phyloP scores from a whole-genome alignment of 305 asterid species.

The Solanum hybrid region DNA sequence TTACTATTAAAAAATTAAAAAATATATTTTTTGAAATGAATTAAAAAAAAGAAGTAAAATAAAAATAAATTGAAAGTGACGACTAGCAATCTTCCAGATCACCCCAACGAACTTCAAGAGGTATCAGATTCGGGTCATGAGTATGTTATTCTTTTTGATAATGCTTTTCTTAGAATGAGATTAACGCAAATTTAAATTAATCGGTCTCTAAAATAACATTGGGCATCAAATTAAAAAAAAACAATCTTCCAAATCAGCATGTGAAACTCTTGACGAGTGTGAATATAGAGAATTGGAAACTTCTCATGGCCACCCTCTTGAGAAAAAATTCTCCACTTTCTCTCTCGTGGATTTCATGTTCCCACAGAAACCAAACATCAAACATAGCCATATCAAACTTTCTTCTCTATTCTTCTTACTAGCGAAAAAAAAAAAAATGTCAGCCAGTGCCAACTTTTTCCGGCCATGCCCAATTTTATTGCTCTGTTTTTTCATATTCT shows the following conservation, averaged over 20 bases:
- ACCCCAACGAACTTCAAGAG: background rate
- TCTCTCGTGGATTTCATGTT: background rate
- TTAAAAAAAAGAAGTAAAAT: too few relatives aligned
- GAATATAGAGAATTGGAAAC: background rate
- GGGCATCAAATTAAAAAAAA: too few relatives aligned
- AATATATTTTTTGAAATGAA: too few relatives aligned
- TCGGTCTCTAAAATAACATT: too few relatives aligned
- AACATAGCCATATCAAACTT: background rate
- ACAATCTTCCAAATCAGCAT: background rate
- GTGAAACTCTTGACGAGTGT: background rate
- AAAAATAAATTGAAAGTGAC: background rate
- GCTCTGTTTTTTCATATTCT: background rate
- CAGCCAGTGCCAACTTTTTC: conserved; percentile 6
- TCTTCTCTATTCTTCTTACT: background rate
- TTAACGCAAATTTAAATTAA: too few relatives aligned
- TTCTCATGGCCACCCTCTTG: conserved; percentile 3
- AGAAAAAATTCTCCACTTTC: background rate
- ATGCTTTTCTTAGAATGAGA: too few relatives aligned
- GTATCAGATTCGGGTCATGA: too few relatives aligned
- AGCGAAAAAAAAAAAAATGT: background rate
- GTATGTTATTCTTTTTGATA: too few relatives aligned
- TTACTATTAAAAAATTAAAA: too few relatives aligned
- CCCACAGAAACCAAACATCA: background rate
- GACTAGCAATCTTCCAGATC: background rate
- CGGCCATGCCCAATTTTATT: background rate